phyloP scores from a whole-genome alignment of 176 grass and related monocot species.

The Urochloa ruziziensis region DNA sequence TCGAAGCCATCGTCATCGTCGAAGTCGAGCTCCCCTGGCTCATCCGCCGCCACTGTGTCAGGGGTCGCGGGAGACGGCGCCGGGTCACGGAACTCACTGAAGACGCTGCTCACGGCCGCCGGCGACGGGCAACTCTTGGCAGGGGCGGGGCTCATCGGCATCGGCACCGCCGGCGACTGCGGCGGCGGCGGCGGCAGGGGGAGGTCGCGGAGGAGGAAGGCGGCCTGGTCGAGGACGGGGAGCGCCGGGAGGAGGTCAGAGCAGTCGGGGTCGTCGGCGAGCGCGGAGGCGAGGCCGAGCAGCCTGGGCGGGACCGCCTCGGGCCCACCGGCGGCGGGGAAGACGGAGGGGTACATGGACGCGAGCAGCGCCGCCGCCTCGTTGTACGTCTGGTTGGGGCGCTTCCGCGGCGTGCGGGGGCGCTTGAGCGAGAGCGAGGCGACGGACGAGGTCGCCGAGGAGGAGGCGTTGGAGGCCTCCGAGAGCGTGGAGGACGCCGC shows the following conservation, averaged over 20 bases:
- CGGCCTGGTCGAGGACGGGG: conserved; percentile 61
- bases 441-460: conserved; percentile 31
- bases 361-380: conserved; percentile 89
- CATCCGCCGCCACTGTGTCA: conserved; percentile 13
- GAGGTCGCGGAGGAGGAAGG: conserved; percentile 64
- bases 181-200: not conserved
- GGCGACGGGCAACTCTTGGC: conserved; percentile 37
- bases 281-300: conserved; percentile 43
- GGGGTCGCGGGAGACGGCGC: conserved; percentile 25
- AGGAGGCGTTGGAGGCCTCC: conserved; percentile 43
- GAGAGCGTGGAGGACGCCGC: conserved; percentile 59
- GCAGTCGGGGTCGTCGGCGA: conserved; percentile 41
- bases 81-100: conserved; percentile 51
- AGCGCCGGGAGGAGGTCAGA: conserved; percentile 83
- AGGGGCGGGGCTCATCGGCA: conserved; percentile 14
- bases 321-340: conserved; percentile 33
- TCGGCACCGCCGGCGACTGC: not conserved
- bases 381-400: conserved; percentile 92
- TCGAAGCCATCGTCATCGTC: conserved; percentile 65
- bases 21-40: conserved; percentile 42
- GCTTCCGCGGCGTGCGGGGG: conserved; percentile 70
- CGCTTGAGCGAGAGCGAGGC: conserved; percentile 75
- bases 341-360: conserved; percentile 80
- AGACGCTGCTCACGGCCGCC: conserved; percentile 40
- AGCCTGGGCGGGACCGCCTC: conserved; percentile 22